Conservation (phyloP, 2,329 filamentous ascomycete genomes). For the Penicillium paneum region DNA sequence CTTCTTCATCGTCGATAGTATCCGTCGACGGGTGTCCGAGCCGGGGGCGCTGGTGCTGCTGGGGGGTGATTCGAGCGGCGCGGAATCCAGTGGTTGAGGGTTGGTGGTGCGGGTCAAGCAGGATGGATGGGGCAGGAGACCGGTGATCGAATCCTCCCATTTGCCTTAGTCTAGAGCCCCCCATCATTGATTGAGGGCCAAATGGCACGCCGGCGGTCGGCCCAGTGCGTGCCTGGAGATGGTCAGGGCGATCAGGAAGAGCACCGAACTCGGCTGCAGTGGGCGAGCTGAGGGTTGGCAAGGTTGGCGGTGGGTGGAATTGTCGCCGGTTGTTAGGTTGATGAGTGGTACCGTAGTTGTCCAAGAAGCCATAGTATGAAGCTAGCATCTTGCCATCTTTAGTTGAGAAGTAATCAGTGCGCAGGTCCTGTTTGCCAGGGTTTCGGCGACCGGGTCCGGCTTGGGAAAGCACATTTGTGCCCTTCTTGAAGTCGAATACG, state of each 20-base stretch:
- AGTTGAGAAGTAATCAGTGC: constrained; percentile 89
- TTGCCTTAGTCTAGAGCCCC: constrained; percentile 27
- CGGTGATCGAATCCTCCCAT: constrained; percentile 24
- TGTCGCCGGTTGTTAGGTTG: constrained; percentile 48
- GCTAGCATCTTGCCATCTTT: constrained; percentile 99
- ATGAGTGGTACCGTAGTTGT: constrained; percentile 79
- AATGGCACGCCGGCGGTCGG: constrained; percentile 17
- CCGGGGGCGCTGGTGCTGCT: constrained; percentile 30
- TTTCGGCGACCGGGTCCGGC: constrained; percentile 33
- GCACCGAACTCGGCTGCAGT: constrained; percentile 46
- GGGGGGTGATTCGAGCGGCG: constrained; percentile 21
- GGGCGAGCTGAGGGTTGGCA: constrained; percentile 67
- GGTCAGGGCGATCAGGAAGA: constrained; percentile 40
- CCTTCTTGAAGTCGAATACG: constrained; percentile 93
- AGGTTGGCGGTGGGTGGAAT: constrained; percentile 72
- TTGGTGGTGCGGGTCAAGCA: constrained; percentile 49
- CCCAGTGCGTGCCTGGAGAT: constrained; percentile 18
- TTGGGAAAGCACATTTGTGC: constrained; percentile 55
- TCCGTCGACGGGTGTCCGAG: constrained; percentile 28
- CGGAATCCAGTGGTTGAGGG: constrained; percentile 42
- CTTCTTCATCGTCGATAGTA: constrained; percentile 34
- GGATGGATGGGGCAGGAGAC: constrained; percentile 43
- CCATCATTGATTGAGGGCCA: constrained; percentile 29
- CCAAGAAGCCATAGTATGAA: constrained; percentile 90
- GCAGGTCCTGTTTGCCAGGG: constrained; percentile 56